phyloP scores from a whole-genome alignment of 2,329 filamentous ascomycete species.

The Thielaviopsis euricoi region DNA sequence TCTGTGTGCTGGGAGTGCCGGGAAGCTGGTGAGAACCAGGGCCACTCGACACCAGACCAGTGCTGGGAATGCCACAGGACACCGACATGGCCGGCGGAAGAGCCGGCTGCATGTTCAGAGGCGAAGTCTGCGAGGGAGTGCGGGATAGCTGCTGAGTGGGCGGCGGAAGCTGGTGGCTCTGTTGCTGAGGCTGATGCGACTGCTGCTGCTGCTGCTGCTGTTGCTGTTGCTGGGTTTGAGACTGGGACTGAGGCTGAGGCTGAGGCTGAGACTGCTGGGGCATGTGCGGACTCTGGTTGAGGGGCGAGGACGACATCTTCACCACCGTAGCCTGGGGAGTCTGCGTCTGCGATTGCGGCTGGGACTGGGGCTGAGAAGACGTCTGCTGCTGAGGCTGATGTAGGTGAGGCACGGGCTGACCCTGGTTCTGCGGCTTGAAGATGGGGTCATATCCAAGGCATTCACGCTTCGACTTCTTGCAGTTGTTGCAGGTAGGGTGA shows the following conservation, averaged over 20 bases:
- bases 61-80: neutral
- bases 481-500: conserved; percentile 82
- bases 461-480: conserved; percentile 75
- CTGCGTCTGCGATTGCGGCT: conserved; percentile 2
- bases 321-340: neutral
- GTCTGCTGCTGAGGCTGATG: conserved; percentile 5
- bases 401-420: conserved; percentile 6
- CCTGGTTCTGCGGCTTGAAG: conserved; percentile 53
- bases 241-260: conserved; percentile 4
- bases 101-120: neutral
- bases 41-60: neutral
- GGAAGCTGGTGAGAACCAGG: conserved; percentile 2
- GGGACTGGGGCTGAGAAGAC: conserved; percentile 1
- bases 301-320: neutral
- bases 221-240: conserved; percentile 4
- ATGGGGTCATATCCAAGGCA: conserved; percentile 78
- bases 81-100: neutral
- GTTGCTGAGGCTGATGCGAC: neutral
- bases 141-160: neutral
- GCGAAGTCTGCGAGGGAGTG: conserved; percentile 6
- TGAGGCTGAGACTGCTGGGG: conserved; percentile 6
- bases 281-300: conserved; percentile 22
- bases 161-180: neutral
- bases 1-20: conserved; percentile 4
- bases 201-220: neutral